phyloP scores from a whole-genome alignment of 495 filamentous ascomycete genomes.

The Podospora pseudopauciseta region DNA sequence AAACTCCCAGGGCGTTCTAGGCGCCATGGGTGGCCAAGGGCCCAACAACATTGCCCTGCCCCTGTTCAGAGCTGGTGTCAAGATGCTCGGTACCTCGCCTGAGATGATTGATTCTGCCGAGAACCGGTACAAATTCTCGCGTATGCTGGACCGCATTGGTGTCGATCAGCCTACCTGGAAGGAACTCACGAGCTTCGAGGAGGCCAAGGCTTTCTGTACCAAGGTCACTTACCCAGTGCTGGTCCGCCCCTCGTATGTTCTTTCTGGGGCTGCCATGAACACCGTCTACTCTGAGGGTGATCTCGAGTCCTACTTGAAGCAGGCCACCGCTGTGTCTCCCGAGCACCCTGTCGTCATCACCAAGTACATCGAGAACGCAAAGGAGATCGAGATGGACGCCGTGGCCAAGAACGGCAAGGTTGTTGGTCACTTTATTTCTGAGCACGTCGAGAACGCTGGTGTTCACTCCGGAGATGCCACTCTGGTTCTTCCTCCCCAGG shows the following conservation, averaged over 20 bases:
- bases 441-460: slow-evolving; percentile 94
- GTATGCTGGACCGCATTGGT: slow-evolving; percentile 91
- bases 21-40: slow-evolving; percentile 96
- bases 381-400: slow-evolving; percentile 97
- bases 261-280: slow-evolving; percentile 97
- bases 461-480: slow-evolving; percentile 97
- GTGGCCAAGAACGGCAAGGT: slow-evolving; percentile 85
- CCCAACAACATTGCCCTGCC: slow-evolving; percentile 97
- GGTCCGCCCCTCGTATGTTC: slow-evolving; percentile 90
- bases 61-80: slow-evolving; percentile 81
- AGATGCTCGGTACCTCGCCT: slow-evolving; percentile 89
- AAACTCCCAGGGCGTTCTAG: slow-evolving; percentile 81
- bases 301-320: slow-evolving; percentile 81
- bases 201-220: slow-evolving; percentile 80
- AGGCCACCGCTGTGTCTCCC: slow-evolving; percentile 85
- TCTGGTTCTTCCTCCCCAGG: slow-evolving; percentile 89
- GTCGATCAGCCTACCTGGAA: slow-evolving; percentile 99
- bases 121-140: slow-evolving; percentile 97
- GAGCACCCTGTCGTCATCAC: slow-evolving; percentile 98
- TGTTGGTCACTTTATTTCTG: slow-evolving; percentile 88
- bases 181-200: slow-evolving; percentile 84
- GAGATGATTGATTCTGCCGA: slow-evolving; percentile 99
- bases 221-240: slow-evolving; percentile 87
- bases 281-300: slow-evolving; percentile 87
- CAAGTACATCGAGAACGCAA: slow-evolving; percentile 94